Conservation (phyloP, 1,284 basidiomycete genomes). For the Naganishia albida region DNA sequence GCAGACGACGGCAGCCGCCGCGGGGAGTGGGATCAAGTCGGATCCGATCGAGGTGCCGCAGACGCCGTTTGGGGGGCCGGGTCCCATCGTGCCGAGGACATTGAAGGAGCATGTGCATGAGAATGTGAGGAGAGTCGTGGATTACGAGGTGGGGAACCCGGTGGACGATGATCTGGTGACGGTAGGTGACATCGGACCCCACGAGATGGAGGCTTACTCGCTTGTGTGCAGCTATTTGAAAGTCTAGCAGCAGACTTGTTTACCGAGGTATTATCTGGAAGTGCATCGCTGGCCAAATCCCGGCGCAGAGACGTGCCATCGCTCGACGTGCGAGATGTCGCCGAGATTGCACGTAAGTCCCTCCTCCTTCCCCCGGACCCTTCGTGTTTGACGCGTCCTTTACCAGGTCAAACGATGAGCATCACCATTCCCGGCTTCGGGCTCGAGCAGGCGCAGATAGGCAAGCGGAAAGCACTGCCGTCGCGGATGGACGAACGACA, state of each 20-base stretch:
- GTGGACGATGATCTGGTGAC: conserved; percentile 23
- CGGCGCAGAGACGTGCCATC: not conserved
- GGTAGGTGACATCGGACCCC: not conserved
- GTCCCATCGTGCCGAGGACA: conserved; percentile 1
- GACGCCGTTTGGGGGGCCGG: conserved; percentile 6
- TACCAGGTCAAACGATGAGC: conserved; percentile 15
- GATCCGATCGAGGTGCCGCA: conserved; percentile 20
- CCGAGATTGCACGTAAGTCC: conserved; percentile 12
- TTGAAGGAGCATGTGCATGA: conserved; percentile 24
- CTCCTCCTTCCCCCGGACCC: no score
- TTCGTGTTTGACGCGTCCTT: not conserved
- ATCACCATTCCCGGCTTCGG: conserved; percentile 25
- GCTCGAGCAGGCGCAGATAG: conserved; percentile 22
- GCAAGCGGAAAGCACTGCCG: conserved; percentile 23
- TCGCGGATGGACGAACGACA: conserved; percentile 16
- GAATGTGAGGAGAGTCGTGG: conserved; percentile 19
- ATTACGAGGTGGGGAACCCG: conserved; percentile 4
- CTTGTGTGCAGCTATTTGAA: conserved; percentile 10
- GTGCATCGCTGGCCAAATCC: conserved; percentile 1
- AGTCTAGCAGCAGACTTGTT: conserved; percentile 15
- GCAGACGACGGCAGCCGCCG: no score
- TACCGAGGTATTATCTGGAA: conserved; percentile 7
- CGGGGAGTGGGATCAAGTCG: conserved; percentile 18
- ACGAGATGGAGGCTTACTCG: not conserved
- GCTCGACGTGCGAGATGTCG: conserved; percentile 13